A percentile compares a stretch with the other conserved stretches of the same genome.
Conservation (phyloP, 2,329 filamentous ascomycete species). For the Cordyceps pruinosa region DNA sequence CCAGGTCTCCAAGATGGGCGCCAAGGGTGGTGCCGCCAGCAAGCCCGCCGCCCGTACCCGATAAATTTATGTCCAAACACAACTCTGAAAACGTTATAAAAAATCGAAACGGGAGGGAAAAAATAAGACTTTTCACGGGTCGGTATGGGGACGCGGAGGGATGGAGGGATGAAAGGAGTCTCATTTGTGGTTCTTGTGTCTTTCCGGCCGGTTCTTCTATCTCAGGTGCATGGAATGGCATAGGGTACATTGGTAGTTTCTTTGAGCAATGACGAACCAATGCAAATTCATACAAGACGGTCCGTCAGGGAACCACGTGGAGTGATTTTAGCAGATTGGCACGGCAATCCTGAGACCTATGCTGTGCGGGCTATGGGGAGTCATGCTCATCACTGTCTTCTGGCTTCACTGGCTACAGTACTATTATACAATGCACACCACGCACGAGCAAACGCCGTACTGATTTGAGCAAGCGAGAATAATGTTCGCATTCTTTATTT, state of each 20-base stretch:
- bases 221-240: slow-evolving; percentile 36
- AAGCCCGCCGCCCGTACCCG: slow-evolving; percentile 85
- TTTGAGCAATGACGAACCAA: slow-evolving; percentile 29
- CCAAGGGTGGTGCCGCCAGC: slow-evolving; percentile 70
- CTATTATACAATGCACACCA: too few species aligned
- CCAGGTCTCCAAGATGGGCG: slow-evolving; percentile 93
- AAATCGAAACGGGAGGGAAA: background rate
- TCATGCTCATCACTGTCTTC: too few species aligned
- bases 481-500: too few species aligned
- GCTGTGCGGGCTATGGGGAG: too few species aligned
- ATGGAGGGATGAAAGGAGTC: slow-evolving; percentile 23
- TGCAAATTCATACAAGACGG: slow-evolving; percentile 23
- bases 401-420: too few species aligned
- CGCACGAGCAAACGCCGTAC: too few species aligned
- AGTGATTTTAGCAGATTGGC: too few species aligned
- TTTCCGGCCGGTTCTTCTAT: slow-evolving; percentile 36
- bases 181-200: slow-evolving; percentile 37
- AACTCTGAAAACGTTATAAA: slow-evolving; percentile 4
- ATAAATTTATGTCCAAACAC: slow-evolving; percentile 44
- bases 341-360: background rate
- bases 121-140: slow-evolving; percentile 9
- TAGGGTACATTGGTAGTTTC: slow-evolving; percentile 36
- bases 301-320: background rate
- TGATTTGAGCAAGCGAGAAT: too few species aligned
- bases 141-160: background rate